phyloP scores from a whole-genome alignment of 2,329 filamentous ascomycete genomes.

The Penicillium sumatraense region DNA sequence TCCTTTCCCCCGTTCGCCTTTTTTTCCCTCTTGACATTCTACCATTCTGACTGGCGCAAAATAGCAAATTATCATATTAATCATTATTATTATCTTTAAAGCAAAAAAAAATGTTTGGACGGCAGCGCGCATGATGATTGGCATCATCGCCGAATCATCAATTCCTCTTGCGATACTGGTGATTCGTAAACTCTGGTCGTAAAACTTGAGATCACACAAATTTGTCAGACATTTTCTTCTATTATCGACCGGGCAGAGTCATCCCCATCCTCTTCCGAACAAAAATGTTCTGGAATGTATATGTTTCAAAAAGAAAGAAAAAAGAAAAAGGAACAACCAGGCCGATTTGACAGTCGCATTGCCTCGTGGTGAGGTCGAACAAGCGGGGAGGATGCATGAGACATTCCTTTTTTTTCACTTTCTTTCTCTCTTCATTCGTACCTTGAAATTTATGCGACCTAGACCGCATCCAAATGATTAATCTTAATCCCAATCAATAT shows the following conservation, averaged over 20 bases:
- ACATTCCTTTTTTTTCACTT: not conserved
- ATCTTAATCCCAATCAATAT: conserved; percentile 7
- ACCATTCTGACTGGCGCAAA: conserved; percentile 23
- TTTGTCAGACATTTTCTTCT: conserved; percentile 17
- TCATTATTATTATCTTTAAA: not conserved
- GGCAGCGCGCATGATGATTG: conserved; percentile 24
- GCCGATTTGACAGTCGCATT: conserved; percentile 19
- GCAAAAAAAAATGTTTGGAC: conserved; percentile 6
- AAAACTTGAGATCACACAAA: conserved; percentile 7
- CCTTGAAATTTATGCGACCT: conserved; percentile 9
- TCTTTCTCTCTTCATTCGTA: conserved; percentile 4
- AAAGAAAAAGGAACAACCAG: conserved; percentile 6
- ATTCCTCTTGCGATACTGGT: conserved; percentile 4
- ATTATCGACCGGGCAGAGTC: conserved; percentile 16
- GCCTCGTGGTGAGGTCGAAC: conserved; percentile 28
- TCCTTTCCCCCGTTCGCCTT: conserved; percentile 6
- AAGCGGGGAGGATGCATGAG: conserved; percentile 17
- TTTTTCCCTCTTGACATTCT: not conserved
- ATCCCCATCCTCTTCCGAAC: conserved; percentile 2
- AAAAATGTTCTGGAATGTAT: conserved; percentile 7
- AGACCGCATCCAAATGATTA: conserved; percentile 16
- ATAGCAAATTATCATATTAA: not conserved
- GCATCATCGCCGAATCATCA: conserved; percentile 19
- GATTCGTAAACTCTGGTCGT: conserved; percentile 12
- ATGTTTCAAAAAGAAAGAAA: too few species aligned